phyloP scores from a whole-genome alignment of 495 filamentous ascomycete genomes.

The Cercophora samala region DNA sequence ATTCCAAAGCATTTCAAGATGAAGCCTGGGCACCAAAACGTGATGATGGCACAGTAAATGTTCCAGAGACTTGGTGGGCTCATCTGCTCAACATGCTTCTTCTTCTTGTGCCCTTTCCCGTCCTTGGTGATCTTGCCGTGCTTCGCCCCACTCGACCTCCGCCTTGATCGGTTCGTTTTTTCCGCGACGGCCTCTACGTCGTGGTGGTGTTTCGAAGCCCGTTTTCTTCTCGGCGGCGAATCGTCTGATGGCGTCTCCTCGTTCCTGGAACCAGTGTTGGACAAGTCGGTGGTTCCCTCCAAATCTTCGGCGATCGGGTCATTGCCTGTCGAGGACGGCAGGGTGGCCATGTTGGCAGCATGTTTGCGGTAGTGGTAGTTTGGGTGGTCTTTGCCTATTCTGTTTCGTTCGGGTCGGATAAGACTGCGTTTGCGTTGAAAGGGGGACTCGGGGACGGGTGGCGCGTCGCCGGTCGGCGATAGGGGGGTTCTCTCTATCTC shows the following conservation, averaged over 20 bases:
- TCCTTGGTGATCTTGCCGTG: conserved; percentile 54
- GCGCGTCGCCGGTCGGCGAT: conserved; percentile 32
- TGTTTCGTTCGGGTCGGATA: conserved; percentile 80
- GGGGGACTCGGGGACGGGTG: conserved; percentile 29
- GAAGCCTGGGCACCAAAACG: conserved; percentile 91
- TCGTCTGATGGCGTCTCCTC: conserved; percentile 39
- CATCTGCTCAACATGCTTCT: conserved; percentile 57
- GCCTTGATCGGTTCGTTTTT: conserved; percentile 34
- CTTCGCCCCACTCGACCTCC: conserved; percentile 36
- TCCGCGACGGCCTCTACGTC: conserved; percentile 36
- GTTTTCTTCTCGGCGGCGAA: conserved; percentile 35
- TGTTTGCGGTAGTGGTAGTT: conserved; percentile 94
- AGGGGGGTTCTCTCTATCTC: conserved; percentile 46
- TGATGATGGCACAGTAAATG: conserved; percentile 88
- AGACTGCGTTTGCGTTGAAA: conserved; percentile 75
- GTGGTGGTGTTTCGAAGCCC: conserved; percentile 22
- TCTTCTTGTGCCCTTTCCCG: conserved; percentile 47
- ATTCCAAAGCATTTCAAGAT: conserved; percentile 82
- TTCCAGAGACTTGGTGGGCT: conserved; percentile 88
- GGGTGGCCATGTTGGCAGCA: conserved; percentile 80
- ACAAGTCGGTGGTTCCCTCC: conserved; percentile 46
- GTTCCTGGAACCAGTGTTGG: conserved; percentile 37
- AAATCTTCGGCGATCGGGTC: conserved; percentile 78
- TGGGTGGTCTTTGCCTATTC: conserved; percentile 77
- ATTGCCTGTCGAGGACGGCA: conserved; percentile 86